phyloP scores from a whole-genome alignment of 805 yeast genomes.

The Schwanniomyces vanrijiae region DNA sequence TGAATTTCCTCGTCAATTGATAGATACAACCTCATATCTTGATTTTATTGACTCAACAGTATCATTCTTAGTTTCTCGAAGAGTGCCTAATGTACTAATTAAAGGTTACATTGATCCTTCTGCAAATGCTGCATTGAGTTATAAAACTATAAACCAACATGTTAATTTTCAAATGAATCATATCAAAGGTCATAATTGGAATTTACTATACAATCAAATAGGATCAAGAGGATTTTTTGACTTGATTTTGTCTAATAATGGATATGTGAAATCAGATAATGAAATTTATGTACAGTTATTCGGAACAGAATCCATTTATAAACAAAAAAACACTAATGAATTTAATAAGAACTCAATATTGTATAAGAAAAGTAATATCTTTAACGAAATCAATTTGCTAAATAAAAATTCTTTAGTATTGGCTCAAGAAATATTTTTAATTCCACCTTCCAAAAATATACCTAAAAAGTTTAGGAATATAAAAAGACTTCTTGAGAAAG shows the following conservation, averaged over 20 bases:
- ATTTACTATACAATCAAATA: constrained; percentile 32
- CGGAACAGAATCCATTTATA: constrained; percentile 16
- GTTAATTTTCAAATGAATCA: constrained; percentile 32
- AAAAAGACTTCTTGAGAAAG: constrained; percentile 13
- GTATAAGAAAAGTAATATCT: constrained; percentile 12
- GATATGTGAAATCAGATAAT: constrained; percentile 17
- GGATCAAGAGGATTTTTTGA: constrained; percentile 42
- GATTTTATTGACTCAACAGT: constrained; percentile 46
- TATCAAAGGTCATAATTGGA: constrained; percentile 48
- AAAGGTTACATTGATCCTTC: constrained; percentile 44
- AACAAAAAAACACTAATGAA: background rate
- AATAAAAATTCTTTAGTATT: background rate
- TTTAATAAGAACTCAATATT: constrained; percentile 21
- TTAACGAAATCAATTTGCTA: background rate
- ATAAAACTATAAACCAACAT: constrained; percentile 31
- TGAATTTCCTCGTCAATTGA: constrained; percentile 9
- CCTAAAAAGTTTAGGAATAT: constrained; percentile 21
- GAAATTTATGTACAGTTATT: constrained; percentile 22
- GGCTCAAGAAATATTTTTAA: constrained; percentile 1
- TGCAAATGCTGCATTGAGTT: constrained; percentile 25
- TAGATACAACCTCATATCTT: constrained; percentile 12
- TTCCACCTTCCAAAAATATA: constrained; percentile 5
- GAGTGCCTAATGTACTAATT: constrained; percentile 36
- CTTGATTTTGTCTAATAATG: constrained; percentile 36
- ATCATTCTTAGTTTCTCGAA: constrained; percentile 22